Conservation (phyloP, 306 rosid species). For the Cucurbita moschata region DNA sequence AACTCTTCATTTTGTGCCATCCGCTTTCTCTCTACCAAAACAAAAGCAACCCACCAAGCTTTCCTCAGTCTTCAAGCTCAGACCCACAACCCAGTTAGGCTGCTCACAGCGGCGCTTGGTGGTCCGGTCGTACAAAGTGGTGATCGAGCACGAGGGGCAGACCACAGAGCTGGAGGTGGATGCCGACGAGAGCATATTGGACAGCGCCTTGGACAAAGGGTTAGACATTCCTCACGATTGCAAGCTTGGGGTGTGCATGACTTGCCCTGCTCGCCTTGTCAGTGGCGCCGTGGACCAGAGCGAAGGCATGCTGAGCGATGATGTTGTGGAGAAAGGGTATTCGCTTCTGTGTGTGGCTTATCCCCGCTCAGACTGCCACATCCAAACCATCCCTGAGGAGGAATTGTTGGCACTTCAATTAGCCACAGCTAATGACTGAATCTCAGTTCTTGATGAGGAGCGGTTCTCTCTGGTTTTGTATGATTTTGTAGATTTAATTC, state of each 20-base stretch:
- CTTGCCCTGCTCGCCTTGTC: conserved; percentile 84
- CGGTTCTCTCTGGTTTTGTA: background rate
- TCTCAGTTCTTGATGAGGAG: background rate
- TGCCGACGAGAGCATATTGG: conserved; percentile 41
- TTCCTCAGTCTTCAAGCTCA: conserved; percentile 16
- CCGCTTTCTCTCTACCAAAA: conserved; percentile 22
- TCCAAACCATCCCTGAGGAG: conserved; percentile 68
- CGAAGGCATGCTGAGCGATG: conserved; percentile 97
- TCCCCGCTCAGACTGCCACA: conserved; percentile 69
- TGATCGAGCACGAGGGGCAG: conserved; percentile 60
- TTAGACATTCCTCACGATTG: conserved; percentile 74
- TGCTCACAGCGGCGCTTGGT: conserved; percentile 11
- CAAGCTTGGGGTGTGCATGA: conserved; percentile 98
- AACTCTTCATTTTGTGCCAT: conserved; percentile 35
- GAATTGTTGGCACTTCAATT: conserved; percentile 74
- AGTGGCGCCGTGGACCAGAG: conserved; percentile 81
- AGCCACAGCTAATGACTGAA: conserved; percentile 83
- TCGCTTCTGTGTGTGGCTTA: conserved; percentile 59
- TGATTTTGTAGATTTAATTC: conserved; percentile 1
- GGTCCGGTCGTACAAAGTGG: conserved; percentile 57
- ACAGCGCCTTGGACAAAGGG: conserved; percentile 63
- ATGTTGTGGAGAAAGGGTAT: conserved; percentile 81
- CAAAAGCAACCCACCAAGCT: conserved; percentile 25
- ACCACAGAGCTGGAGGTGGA: conserved; percentile 45
- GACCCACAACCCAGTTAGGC: conserved; percentile 3